phyloP scores from a whole-genome alignment of 2,329 filamentous ascomycete genomes.

The Neonectria sp. region DNA sequence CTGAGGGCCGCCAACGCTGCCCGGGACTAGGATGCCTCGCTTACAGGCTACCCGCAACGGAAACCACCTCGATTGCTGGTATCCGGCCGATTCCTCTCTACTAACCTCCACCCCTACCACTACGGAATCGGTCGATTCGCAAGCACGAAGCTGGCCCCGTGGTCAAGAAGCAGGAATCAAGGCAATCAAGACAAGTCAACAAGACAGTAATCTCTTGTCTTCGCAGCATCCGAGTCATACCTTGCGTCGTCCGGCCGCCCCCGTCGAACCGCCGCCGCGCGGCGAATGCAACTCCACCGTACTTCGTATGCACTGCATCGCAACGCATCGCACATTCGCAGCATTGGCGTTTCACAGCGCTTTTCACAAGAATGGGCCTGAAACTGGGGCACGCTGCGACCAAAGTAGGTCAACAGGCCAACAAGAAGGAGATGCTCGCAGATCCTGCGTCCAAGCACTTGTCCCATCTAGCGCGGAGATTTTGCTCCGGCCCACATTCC shows the following conservation, averaged over 20 bases:
- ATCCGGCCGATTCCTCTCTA: not conserved
- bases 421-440: not conserved
- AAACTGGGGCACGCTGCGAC: constrained; percentile 2
- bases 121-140: not conserved
- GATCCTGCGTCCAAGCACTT: not conserved
- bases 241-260: not conserved
- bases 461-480: constrained; percentile 27
- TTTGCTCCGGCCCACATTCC: constrained; percentile 36
- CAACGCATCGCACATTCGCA: constrained; percentile 4
- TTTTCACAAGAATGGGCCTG: constrained; percentile 14
- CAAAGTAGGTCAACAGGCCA: constrained; percentile 16
- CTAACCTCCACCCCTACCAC: not conserved
- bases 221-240: constrained; percentile 5
- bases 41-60: too few species aligned
- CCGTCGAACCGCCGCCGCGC: not conserved
- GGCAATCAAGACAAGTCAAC: not conserved
- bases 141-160: not conserved
- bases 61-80: constrained; percentile 7
- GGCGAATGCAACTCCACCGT: constrained; percentile 13
- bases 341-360: not conserved
- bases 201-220: constrained; percentile 1
- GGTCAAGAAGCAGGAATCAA: not conserved
- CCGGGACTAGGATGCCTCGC: too few species aligned
- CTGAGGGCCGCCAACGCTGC: not conserved
- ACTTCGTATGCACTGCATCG: constrained; percentile 6